Evolutionary conservation across 2,329 filamentous ascomycete genomes (phyloP).

Genomic region (Colletotrichum sp.): DNA sequence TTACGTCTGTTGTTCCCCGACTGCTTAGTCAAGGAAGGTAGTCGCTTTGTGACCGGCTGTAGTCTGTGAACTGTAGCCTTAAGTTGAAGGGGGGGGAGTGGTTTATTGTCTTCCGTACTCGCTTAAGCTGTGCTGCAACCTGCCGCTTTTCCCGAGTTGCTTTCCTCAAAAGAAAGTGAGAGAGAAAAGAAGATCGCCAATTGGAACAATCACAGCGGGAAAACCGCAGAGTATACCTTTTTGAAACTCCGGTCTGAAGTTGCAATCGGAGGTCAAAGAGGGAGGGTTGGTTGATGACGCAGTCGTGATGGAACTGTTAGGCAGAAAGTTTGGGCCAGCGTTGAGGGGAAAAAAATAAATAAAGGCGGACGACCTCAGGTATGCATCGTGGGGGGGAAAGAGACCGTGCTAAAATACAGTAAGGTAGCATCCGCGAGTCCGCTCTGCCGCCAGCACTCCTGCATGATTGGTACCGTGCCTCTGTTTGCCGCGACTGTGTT

Average conservation of each 20-base stretch:
- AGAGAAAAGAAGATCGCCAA: neutral
- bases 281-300: slow-evolving; percentile 6
- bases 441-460: neutral
- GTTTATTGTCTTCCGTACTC: neutral
- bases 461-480: neutral
- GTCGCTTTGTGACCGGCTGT: neutral
- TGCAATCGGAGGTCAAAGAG: neutral
- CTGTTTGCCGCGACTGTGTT: neutral
- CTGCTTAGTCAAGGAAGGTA: neutral
- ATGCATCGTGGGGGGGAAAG: neutral
- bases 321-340: slow-evolving; percentile 6
- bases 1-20: neutral
- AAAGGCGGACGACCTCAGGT: neutral
- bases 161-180: neutral
- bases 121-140: neutral
- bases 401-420: neutral
- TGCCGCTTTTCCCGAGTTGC: neutral
- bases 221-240: neutral
- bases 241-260: neutral
- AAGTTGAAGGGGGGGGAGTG: neutral
- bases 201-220: neutral
- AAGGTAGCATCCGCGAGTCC: neutral
- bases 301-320: slow-evolving; percentile 8
- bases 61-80: neutral
- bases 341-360: neutral